Base-by-base conservation (phyloP, 805 yeast species). In the Wickerhamiella parazyma region DNA sequence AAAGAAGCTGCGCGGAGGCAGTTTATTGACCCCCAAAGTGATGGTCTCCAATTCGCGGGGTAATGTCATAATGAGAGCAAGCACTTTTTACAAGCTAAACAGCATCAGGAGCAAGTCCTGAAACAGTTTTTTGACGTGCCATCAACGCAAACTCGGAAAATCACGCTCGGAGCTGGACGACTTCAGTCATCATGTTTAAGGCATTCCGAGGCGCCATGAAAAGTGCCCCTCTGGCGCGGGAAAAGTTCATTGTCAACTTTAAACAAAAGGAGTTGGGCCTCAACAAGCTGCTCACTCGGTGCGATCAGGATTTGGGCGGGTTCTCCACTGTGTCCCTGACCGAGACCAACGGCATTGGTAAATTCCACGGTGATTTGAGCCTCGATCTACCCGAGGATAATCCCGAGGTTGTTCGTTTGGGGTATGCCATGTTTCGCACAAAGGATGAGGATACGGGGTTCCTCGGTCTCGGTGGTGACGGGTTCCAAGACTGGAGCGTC, bases 381-480 rank as follows among this genome's bases (percentile, higher is more conserved):
- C 69, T 78, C 47, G 82, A 79, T 50, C 69, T 80, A 28, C 91
- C 83, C 11, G 68, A 71, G 42, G 71, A 72, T 48, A 67, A 75
- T 40, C 82, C 84, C 0, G 77, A 76, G 41, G 72, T 81, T 18
- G 68, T 72, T 14, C 66, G 76, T 48, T 71, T 79, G 16, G 83
- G 83, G 1, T 76, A 76, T 65, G 83, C 93, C 29, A 82, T 84
- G 93, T 82, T 80, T 62, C 70, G 93, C 49, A 83, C 94, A 0
- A 71, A 66, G 51, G 83, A 81, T 55, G 73, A 76, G 53, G 70
- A 67, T 45, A 65, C 63, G 45, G 64, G 61, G 6, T 59, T 68
- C 48, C 61, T 70, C 46, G 65, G 64, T 12, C 48, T 51, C 34
- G 55, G 46, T 22, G 59, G 64, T 6, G 61, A 65, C 26, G 62